These are phyloP conservation scores for Endogone sp. DNA, from an alignment of 192 early-diverging fungal species.

Conservation along the genomic window DNA sequence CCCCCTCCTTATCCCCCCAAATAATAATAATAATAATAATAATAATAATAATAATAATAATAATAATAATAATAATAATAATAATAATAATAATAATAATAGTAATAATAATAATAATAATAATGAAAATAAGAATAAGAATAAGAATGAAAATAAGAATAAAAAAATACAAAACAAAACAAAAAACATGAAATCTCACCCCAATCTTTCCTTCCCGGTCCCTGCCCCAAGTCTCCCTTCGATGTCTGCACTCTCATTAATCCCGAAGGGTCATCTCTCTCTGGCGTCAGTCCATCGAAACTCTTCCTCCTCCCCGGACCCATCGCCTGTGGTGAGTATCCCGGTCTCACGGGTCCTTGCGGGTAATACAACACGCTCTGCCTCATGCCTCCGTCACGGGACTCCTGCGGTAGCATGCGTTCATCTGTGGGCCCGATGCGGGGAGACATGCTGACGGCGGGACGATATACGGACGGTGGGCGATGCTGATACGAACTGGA, in stretches of 20 bases:
- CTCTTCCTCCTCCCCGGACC: neutral
- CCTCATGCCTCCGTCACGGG: neutral
- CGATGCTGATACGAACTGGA: neutral
- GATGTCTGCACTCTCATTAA: neutral
- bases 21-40: too few species aligned
- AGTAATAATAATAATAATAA: too few species aligned
- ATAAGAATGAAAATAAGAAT: too few species aligned
- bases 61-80: too few species aligned
- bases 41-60: too few species aligned
- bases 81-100: too few species aligned
- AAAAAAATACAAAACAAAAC: too few species aligned
- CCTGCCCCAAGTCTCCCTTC: neutral
- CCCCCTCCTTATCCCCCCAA: too few species aligned
- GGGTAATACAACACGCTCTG: neutral
- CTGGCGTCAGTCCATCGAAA: neutral
- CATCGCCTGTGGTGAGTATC: neutral
- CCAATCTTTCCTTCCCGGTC: neutral
- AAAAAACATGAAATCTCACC: conserved; percentile 3
- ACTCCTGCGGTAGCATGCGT: neutral
- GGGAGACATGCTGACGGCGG: too few species aligned
- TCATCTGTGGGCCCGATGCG: neutral
- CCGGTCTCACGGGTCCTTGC: neutral
- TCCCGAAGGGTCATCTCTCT: neutral
- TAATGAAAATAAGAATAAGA: too few species aligned
- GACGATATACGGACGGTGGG: neutral